Percentiles rank a stretch among this genome's conserved stretches.
These are phyloP conservation scores for Aspergillus baeticus DNA, from an alignment of 495 filamentous ascomycete species.

Conservation along the genomic window DNA sequence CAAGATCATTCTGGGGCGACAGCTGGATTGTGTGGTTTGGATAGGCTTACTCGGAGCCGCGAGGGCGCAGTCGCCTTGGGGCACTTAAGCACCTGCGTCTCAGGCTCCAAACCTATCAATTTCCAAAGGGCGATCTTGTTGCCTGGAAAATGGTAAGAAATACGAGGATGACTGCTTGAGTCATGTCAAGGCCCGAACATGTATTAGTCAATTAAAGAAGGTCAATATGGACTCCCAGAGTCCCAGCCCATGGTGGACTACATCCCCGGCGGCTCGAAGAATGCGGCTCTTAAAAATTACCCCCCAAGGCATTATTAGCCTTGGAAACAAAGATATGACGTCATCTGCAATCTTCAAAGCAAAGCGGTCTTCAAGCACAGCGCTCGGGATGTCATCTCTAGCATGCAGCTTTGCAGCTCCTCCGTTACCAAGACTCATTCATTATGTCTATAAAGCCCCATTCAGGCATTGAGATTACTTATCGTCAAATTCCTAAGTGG, in stretches of 20 bases:
- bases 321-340: slow-evolving; percentile 6
- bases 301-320: neutral
- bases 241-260: too few species aligned
- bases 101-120: slow-evolving; percentile 1
- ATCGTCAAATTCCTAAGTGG: slow-evolving; percentile 59
- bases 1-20: neutral
- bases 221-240: too few species aligned
- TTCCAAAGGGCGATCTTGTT: neutral
- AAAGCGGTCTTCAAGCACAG: neutral
- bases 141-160: neutral
- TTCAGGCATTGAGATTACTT: slow-evolving; percentile 49
- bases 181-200: neutral
- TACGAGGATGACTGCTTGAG: neutral
- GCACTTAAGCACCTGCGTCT: neutral
- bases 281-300: neutral
- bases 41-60: neutral
- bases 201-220: too few species aligned
- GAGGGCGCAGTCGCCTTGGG: neutral
- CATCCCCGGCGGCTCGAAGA: too few species aligned
- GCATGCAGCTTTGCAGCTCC: too few species aligned
- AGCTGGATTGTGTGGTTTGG: neutral
- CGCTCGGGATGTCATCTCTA: too few species aligned
- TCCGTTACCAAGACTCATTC: neutral
- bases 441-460: slow-evolving; percentile 42
- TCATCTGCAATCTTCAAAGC: neutral